Evolutionary conservation across 1,139 yeast genomes (phyloP), one percentile per base, ranked within the genome.

Genomic region (Scheffersomyces segobiensis): DNA sequence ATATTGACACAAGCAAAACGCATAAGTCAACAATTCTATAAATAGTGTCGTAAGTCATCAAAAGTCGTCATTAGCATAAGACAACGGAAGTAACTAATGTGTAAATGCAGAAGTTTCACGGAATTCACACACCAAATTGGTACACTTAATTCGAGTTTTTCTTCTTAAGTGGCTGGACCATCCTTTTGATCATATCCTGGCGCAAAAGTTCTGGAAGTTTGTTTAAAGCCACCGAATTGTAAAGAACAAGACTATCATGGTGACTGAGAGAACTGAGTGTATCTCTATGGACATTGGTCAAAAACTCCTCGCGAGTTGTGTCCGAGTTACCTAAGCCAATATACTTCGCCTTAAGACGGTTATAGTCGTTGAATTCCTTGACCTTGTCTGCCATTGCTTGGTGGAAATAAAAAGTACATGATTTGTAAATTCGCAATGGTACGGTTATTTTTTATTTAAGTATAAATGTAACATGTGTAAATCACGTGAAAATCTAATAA

Each of bases 241-340:
- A 91, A 62, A 86, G 84, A 52, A 91, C 71, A 57, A 89, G 62
- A 3, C 85, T 83, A 19, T 87, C 86, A 70, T 93, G 97, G 32
- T 90, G 89, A 26, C 87, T 83, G 55, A 91, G 72, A 19, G 90
- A 82, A 1, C 92, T 84, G 62, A 87, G 86, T 0, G 96, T 86
- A 69, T 96, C 98, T 62, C 90, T 78, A 55, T 86, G 87, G 1
- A 90, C 81, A 62, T 89, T 89, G 10, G 81, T 71, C 63, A 84
- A 70, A 81, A 88, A 87, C 65, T 75, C 73, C 71, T 78, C 67
- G 76, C 85, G 52, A 2, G 88, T 77, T 0, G 93, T 89, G 55
- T 87, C 89, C 0, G 92, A 78, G 65, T 87, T 81, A 0, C 97
- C 97, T 0, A 91, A 75, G 0, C 96, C 96, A 39, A 87, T 75